Base-by-base conservation (phyloP, 1,284 basidiomycete genomes). In the Papiliotrema terrestris region DNA sequence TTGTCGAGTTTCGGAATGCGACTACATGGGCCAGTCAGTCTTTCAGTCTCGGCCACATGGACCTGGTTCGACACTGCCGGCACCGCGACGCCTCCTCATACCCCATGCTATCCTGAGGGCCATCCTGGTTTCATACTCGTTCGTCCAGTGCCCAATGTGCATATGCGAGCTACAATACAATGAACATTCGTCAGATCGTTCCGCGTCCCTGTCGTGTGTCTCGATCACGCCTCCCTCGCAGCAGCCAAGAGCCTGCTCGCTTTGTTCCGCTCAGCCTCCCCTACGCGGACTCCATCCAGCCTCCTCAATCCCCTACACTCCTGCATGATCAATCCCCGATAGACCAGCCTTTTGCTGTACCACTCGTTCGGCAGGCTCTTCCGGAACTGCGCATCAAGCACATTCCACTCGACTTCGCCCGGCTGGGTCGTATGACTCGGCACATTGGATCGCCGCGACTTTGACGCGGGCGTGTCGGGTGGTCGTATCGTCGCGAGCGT, bases 241-340 rank as follows among this genome's bases (percentile, higher is more conserved):
- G 25, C 20, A 5, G 14, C 51, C 25, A 93, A 77, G 66, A 93
- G 71, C 66, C 81, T 77, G 72, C 83, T 80, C 54, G 89, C 89
- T 80, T 93, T 95, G 58, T 79, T 79, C 76, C 85, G 81, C 81
- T 95, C 91, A 79, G 88, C 89, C 69, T 82, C 82, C 70, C 81
- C 82, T 62, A 93, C 84, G 59, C 81, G 80, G 63, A 95, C 82
- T 48, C 91, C 92, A 77, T 96, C 92, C 65, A 96, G 76, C 78
- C 86, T 76, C 65, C 81, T 79, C 58, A 96, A 77, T 37, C 80
- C 75, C 14, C 80, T 75, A 69, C 88, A 90, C 22, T 83, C 83
- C 20, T 83, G 79, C 86, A 94, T 90, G 49, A 94, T 80, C 55
- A 93, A 78, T 26, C 91, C 91, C 47, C 93, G 85, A 76, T 95